Percentiles rank a stretch among this genome's conserved stretches.
phyloP scores from a whole-genome alignment of 2,329 filamentous ascomycete genomes.

The Alternaria sp. region DNA sequence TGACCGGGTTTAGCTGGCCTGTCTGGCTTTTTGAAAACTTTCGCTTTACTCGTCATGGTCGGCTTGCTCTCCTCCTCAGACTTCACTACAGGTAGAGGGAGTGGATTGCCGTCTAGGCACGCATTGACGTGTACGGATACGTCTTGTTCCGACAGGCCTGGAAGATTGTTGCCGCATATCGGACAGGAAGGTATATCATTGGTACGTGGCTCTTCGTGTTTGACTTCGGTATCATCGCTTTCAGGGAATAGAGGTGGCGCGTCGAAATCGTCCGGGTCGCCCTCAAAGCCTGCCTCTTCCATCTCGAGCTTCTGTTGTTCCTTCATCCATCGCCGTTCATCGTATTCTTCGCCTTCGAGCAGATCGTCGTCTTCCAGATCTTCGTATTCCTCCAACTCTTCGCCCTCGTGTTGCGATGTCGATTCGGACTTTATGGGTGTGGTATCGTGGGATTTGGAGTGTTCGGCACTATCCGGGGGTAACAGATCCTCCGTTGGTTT shows the following conservation, averaged over 20 bases:
- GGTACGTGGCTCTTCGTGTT: constrained; percentile 16
- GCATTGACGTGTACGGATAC: constrained; percentile 87
- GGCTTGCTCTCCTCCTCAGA: constrained; percentile 10
- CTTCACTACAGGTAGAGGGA: constrained; percentile 56
- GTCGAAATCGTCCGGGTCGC: constrained; percentile 62
- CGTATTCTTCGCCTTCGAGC: constrained; percentile 59
- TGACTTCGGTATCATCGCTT: constrained; percentile 16
- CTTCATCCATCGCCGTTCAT: constrained; percentile 70
- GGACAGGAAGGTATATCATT: constrained; percentile 64
- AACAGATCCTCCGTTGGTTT: constrained; percentile 26
- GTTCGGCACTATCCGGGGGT: constrained; percentile 12
- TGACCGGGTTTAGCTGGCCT: constrained; percentile 77
- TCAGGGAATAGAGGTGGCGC: constrained; percentile 41
- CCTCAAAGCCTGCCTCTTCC: constrained; percentile 55
- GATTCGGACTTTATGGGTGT: constrained; percentile 54
- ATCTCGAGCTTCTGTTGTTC: constrained; percentile 65
- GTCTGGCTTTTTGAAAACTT: constrained; percentile 71
- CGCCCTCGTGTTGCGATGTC: constrained; percentile 53
- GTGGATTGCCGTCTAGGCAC: constrained; percentile 83
- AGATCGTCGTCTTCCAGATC: constrained; percentile 68
- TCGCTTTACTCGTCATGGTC: constrained; percentile 26
- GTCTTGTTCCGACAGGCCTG: constrained; percentile 64
- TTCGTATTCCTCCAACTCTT: constrained; percentile 60
- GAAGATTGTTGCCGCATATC: constrained; percentile 73
- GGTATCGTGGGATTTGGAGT: constrained; percentile 11